Evolutionary conservation across 2,329 filamentous ascomycete species (phyloP).

Genomic region (Ophiognomonia clavigignenti-juglandacearum): DNA sequence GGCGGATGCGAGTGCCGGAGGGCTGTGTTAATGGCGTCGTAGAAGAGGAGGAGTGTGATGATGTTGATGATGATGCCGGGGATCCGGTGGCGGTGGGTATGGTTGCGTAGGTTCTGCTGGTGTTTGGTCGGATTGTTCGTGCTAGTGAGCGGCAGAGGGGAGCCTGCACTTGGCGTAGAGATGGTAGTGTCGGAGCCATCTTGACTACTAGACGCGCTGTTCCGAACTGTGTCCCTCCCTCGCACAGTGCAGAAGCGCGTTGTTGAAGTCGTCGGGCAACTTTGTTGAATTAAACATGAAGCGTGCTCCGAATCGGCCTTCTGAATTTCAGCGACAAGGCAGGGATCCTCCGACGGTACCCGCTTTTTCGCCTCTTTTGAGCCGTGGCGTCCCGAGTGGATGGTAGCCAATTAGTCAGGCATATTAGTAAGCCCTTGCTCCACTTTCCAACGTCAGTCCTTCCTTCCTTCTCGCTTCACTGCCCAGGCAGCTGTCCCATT

Average conservation of each 20-base stretch:
- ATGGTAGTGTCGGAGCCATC: conserved; percentile 37
- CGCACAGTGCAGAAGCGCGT: no score
- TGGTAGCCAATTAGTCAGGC: conserved; percentile 1
- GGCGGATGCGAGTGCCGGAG: conserved; percentile 25
- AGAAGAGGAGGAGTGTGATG: conserved; percentile 10
- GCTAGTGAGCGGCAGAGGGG: conserved; percentile 38
- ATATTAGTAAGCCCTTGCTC: not conserved
- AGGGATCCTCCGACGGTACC: conserved; percentile 15
- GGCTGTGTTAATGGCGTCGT: not conserved
- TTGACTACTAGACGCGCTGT: not conserved
- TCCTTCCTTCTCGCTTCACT: no score
- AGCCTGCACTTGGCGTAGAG: conserved; percentile 36
- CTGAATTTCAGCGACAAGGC: no score
- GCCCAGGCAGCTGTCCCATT: no score
- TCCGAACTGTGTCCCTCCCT: not conserved
- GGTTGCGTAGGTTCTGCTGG: conserved; percentile 43
- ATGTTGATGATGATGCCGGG: conserved; percentile 17
- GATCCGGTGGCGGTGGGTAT: conserved; percentile 31
- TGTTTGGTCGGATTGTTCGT: conserved; percentile 24
- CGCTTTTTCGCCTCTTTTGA: conserved; percentile 1
- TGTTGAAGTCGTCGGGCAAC: no score
- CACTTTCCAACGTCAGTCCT: not conserved
- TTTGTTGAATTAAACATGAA: not conserved
- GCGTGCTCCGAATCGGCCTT: conserved; percentile 10
- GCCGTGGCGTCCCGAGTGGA: conserved; percentile 1